Percentiles rank a stretch among this genome's conserved stretches.
Evolutionary conservation across 2,329 filamentous ascomycete species (phyloP).

Genomic region (Fonsecaea pugnacius): DNA sequence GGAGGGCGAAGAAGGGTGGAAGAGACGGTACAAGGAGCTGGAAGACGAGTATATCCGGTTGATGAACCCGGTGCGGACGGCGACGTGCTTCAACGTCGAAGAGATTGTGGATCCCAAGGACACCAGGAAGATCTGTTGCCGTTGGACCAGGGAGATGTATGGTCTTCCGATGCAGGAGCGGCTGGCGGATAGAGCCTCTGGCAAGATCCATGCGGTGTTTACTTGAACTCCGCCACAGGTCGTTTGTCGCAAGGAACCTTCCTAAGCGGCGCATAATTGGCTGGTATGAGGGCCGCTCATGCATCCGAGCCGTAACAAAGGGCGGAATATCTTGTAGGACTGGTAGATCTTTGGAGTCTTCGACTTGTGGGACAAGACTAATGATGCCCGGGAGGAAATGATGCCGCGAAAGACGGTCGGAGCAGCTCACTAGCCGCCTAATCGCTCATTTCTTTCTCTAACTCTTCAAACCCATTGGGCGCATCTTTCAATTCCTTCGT

Average conservation of each 20-base stretch:
- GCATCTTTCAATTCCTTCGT: slow-evolving; percentile 37
- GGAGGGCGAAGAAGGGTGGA: slow-evolving; percentile 59
- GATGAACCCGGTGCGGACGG: slow-evolving; percentile 68
- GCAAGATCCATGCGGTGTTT: slow-evolving; percentile 51
- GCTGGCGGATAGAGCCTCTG: slow-evolving; percentile 48
- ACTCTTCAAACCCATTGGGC: slow-evolving; percentile 27
- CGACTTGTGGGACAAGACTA: background rate
- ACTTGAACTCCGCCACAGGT: slow-evolving; percentile 6
- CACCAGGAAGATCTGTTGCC: slow-evolving; percentile 60
- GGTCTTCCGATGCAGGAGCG: slow-evolving; percentile 57
- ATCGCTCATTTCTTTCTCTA: slow-evolving; percentile 1
- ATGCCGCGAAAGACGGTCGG: background rate
- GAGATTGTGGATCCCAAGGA: slow-evolving; percentile 68
- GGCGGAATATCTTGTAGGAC: background rate
- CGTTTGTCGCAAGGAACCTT: background rate
- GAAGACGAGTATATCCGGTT: slow-evolving; percentile 64
- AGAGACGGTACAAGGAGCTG: slow-evolving; percentile 59
- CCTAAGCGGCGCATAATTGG: background rate
- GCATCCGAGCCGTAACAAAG: background rate
- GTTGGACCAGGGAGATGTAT: slow-evolving; percentile 62
- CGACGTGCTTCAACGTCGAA: slow-evolving; percentile 66
- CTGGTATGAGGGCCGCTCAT: background rate
- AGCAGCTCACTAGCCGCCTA: background rate
- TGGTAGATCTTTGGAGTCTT: background rate
- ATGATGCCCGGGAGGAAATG: background rate